These are phyloP conservation scores for Phytophthora citrophthora DNA, from an alignment of 352 stramenopile genomes.

Conservation along the genomic window DNA sequence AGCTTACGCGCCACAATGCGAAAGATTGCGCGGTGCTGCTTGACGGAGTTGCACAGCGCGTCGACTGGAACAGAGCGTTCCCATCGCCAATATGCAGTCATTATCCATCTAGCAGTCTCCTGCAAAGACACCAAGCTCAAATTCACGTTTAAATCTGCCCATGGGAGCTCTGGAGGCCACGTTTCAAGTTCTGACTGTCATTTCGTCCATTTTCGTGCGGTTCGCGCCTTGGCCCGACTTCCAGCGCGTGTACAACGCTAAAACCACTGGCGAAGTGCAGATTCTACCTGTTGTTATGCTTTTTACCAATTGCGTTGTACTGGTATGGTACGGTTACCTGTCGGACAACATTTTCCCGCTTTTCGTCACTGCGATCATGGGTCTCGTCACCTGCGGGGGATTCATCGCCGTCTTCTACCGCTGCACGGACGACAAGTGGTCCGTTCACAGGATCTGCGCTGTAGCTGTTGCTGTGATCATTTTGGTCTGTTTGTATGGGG, in stretches of 20 bases:
- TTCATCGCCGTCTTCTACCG: constrained; percentile 60
- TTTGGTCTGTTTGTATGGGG: constrained; percentile 40
- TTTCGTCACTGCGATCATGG: constrained; percentile 56
- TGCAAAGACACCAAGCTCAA: not conserved
- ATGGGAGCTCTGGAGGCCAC: constrained; percentile 29
- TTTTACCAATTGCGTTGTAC: constrained; percentile 70
- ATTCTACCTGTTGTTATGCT: constrained; percentile 69
- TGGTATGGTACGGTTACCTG: constrained; percentile 60
- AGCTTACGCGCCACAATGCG: constrained; percentile 10
- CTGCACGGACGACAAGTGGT: constrained; percentile 36
- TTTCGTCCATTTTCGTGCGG: constrained; percentile 75
- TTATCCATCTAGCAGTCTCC: constrained; percentile 17
- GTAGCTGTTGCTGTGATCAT: constrained; percentile 16
- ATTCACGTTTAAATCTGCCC: too few species aligned
- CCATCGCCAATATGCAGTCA: constrained; percentile 6
- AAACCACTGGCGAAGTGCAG: constrained; percentile 49
- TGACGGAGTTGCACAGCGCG: not conserved
- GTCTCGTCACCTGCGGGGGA: constrained; percentile 41
- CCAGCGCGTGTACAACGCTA: constrained; percentile 60
- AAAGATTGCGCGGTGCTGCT: constrained; percentile 11
- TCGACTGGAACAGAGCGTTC: not conserved
- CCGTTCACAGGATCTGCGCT: constrained; percentile 25
- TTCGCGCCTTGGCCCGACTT: constrained; percentile 60
- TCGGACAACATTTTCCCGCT: constrained; percentile 60
- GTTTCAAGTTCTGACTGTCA: constrained; percentile 66